Base-by-base conservation (phyloP, 192 early-diverging fungal genomes). In the Backusella australiensis region DNA sequence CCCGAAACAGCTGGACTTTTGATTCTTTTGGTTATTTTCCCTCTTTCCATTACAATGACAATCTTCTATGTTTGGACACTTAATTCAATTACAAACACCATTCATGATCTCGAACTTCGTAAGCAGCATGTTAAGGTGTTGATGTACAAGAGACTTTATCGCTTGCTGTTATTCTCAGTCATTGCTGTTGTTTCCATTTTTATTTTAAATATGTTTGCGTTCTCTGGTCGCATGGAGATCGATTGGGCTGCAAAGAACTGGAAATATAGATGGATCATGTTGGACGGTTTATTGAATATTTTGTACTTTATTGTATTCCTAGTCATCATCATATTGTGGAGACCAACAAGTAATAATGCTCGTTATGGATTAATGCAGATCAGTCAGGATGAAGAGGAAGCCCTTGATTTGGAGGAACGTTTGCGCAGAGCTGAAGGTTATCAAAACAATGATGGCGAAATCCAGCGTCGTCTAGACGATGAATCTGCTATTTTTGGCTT, bases 51-150 rank as follows among this genome's bases (percentile, higher is more conserved):
- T 23, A 94, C 94, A 46, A 95, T 98, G 96, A 94, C 94, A 0
- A 81, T 90, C 34, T 99, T 99, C 72, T 98, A 99, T 82, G 87
- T 94, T n/a, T 96, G 96, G 93, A 99, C 91, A 11, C 83, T 99
- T 59, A 89, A 89, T 53, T 94, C 94, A 1, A 86, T 98, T 66
- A 91, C 90, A 9, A 75, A 87, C 11, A 97, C 98, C 0, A 92
- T 96, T 21, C 82, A 87, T 6, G 85, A 91, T 6, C 89, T 98
- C 32, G 90, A 94, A 75, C 81, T 89, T 36, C 90, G 94, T 65
- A 87, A 92, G 67, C 97, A 99, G 74, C 86, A 85, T n/a, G 93
- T 95, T 71, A 99, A 97, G 84, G 87, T 94, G 49, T 75, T 86
- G 66, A 99, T 97, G 96, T 98, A 97, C 85, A 90, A 90, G 66